These are phyloP conservation scores for Lachancea cidri DNA, from an alignment of 805 yeast genomes.

Conservation along the genomic window DNA sequence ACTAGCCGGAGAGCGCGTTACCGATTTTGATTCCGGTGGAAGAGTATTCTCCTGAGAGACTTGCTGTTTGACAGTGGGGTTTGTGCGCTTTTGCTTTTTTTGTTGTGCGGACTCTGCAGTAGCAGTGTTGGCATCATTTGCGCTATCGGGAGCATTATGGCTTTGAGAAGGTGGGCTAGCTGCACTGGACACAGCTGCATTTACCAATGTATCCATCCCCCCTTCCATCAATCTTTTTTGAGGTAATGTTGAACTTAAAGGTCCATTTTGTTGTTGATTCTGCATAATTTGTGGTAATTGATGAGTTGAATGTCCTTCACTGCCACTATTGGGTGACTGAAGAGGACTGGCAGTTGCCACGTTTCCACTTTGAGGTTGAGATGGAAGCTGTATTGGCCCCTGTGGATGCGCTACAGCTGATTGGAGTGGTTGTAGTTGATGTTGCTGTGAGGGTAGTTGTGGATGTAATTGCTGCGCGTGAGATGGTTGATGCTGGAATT, in stretches of 20 bases:
- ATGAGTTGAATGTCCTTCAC: background rate
- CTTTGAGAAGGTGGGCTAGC: slow-evolving; percentile 2
- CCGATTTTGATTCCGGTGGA: slow-evolving; percentile 1
- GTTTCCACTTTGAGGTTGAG: slow-evolving; percentile 19
- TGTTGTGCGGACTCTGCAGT: slow-evolving; percentile 6
- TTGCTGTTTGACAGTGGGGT: background rate
- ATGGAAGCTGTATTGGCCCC: slow-evolving; percentile 14
- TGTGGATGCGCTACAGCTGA: slow-evolving; percentile 21
- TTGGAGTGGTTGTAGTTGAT: slow-evolving; percentile 18
- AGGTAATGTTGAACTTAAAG: slow-evolving; percentile 13
- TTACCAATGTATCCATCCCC: slow-evolving; percentile 27
- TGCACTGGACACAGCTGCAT: slow-evolving; percentile 17
- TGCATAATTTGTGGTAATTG: slow-evolving; percentile 7
- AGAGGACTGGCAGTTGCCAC: background rate
- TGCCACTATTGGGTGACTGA: slow-evolving; percentile 1
- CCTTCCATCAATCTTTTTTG: slow-evolving; percentile 29
- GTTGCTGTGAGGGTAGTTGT: slow-evolving; percentile 13
- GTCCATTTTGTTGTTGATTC: slow-evolving; percentile 1
- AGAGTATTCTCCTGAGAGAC: background rate
- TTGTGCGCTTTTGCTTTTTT: slow-evolving; percentile 6
- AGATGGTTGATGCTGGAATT: slow-evolving; percentile 10
- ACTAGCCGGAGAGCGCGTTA: background rate
- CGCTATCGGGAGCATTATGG: background rate
- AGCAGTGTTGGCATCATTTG: background rate
- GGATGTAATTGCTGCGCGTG: slow-evolving; percentile 6